Conservation (phyloP, 2,329 filamentous ascomycete genomes). For the Thielaviopsis euricoi region DNA sequence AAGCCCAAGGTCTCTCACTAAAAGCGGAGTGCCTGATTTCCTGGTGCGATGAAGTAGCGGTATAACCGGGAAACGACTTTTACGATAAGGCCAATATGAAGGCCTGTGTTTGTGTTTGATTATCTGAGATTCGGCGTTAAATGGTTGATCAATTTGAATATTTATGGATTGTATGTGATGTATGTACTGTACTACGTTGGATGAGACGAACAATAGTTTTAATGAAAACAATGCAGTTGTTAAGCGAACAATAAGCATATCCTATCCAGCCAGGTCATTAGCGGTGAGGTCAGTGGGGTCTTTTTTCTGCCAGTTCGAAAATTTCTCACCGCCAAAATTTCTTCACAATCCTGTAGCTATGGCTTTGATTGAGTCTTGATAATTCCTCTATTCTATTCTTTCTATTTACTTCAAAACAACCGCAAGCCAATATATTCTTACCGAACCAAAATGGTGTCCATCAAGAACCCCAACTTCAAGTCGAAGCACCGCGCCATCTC, state of each 20-base stretch:
- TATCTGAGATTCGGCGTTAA: background rate
- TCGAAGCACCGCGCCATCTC: slow-evolving; percentile 36
- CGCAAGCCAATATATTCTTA: no score
- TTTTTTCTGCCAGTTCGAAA: slow-evolving; percentile 4
- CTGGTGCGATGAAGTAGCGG: background rate
- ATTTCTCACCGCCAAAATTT: slow-evolving; percentile 9
- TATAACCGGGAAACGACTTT: background rate
- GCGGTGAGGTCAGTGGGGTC: background rate
- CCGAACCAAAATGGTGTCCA: slow-evolving; percentile 29
- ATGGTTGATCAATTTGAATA: background rate
- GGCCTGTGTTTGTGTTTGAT: background rate
- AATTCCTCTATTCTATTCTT: background rate
- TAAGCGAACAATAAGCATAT: no score
- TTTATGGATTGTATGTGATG: background rate
- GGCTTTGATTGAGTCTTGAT: no score
- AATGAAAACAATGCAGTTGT: background rate
- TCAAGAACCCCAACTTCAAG: slow-evolving; percentile 40
- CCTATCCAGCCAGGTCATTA: no score
- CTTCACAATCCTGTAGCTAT: slow-evolving; percentile 7
- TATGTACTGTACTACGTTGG: no score
- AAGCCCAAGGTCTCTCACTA: background rate
- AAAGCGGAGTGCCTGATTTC: background rate
- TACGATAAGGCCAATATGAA: background rate
- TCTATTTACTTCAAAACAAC: no score
- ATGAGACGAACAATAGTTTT: background rate